Base-by-base conservation (phyloP, 2,329 filamentous ascomycete species). In the Ophiostoma sp. region DNA sequence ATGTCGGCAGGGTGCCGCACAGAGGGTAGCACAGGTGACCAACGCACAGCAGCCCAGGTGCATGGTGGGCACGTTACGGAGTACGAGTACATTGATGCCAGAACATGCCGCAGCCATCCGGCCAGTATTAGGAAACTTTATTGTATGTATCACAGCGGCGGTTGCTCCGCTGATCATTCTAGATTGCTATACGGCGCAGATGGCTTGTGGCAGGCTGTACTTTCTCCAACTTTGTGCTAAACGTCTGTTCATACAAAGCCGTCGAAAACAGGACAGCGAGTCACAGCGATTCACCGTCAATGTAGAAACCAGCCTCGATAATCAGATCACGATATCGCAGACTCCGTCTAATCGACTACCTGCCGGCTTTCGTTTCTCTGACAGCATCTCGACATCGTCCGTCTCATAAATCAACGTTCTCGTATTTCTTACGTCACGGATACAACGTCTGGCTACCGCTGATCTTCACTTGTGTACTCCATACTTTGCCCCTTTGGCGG, bases 11-110 rank as follows among this genome's bases (percentile, higher is more conserved):
- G 49, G 49, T 55, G 16, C 47, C n/a, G 49, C 9, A 18, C 49
- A 55, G 14, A 55, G 14, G 49, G 49, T 55, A 36, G 49, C 49
- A 55, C 49, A 55, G 49, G 14, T 49, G 47, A 49, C 47, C 47
- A 49, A 1, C 47, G 4, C n/a, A 55, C 49, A 27, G n/a, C 9
- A 55, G 45, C 49, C n/a, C 18, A n/a, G 27, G 18, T 5, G 27
- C n/a, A 55, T 6, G 49, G 4, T 18, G 14, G 18, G 27, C 14
- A n/a, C 47, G 6, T 5, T 11, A 47, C 11, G 16, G 16, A n/a
- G 18, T 8, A 1, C 6, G 18, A 55, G 6, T n/a, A 18, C 16
- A 18, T 36, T 27, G 27, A 27, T 27, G 27, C 27, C 27, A 27
- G 27, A 27, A 27, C 27, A 27, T 27, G 27, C 27, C 27, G 27